Conservation (phyloP, 352 stramenopile species). For the Sclerospora graminicola region DNA sequence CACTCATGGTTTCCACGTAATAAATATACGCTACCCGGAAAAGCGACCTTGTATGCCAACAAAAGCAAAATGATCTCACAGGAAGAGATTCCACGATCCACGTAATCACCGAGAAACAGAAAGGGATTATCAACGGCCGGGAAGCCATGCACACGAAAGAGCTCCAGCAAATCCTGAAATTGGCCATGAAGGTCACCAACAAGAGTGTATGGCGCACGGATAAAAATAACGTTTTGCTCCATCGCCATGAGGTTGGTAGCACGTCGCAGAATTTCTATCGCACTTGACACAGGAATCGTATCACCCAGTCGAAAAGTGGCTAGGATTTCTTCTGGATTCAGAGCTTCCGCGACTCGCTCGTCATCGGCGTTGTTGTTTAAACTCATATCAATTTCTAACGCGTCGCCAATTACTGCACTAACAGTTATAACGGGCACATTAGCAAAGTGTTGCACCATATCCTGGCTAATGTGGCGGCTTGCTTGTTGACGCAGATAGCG, state of each 20-base stretch:
- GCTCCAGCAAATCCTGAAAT: constrained; percentile 95
- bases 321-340: constrained; percentile 26
- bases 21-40: constrained; percentile 97
- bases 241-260: constrained; percentile 50
- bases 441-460: constrained; percentile 49
- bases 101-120: constrained; percentile 92
- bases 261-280: constrained; percentile 45
- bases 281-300: constrained; percentile 32
- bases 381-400: constrained; percentile 20
- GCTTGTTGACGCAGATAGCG: constrained; percentile 46
- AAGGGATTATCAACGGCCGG: constrained; percentile 88
- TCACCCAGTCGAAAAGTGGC: constrained; percentile 29
- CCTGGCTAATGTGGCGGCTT: constrained; percentile 38
- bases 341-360: constrained; percentile 6
- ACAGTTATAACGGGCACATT: constrained; percentile 33
- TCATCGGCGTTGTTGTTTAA: constrained; percentile 26
- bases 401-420: constrained; percentile 8
- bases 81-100: constrained; percentile 91
- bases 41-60: constrained; percentile 97
- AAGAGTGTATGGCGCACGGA: constrained; percentile 42
- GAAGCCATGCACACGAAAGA: constrained; percentile 45
- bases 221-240: constrained; percentile 43
- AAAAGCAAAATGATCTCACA: constrained; percentile 97
- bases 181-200: constrained; percentile 94
- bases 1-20: constrained; percentile 98